Conservation (phyloP, 2,329 filamentous ascomycete genomes). For the Dactylella cylindrospora region DNA sequence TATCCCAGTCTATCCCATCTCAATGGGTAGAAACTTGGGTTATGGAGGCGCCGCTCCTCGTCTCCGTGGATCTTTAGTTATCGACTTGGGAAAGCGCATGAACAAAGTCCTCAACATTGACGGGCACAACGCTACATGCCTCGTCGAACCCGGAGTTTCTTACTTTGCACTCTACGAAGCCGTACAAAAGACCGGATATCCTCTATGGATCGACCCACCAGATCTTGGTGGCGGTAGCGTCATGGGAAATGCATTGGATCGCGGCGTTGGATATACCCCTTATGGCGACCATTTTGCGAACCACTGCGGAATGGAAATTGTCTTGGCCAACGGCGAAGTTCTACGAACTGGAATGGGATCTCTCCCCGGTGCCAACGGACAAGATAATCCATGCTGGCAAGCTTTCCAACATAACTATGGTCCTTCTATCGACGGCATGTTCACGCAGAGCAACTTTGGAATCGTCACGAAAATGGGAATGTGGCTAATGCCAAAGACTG, state of each 20-base stretch:
- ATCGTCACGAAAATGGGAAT: conserved; percentile 62
- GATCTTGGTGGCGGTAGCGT: conserved; percentile 56
- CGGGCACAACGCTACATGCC: conserved; percentile 56
- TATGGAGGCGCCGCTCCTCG: conserved; percentile 61
- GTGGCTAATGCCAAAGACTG: conserved; percentile 59
- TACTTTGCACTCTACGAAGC: conserved; percentile 59
- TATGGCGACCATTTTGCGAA: conserved; percentile 55
- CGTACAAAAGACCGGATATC: conserved; percentile 50
- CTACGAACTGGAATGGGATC: conserved; percentile 57
- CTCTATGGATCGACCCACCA: conserved; percentile 55
- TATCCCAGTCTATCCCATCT: conserved; percentile 58
- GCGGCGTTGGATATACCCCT: conserved; percentile 57
- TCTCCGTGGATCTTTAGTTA: conserved; percentile 57
- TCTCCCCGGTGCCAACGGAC: conserved; percentile 51
- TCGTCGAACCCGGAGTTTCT: conserved; percentile 62
- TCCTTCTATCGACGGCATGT: conserved; percentile 55
- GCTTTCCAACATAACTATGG: conserved; percentile 55
- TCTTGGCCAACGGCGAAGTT: conserved; percentile 56
- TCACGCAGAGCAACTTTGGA: conserved; percentile 59
- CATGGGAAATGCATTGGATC: conserved; percentile 56
- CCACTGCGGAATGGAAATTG: conserved; percentile 55
- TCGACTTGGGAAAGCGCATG: conserved; percentile 61
- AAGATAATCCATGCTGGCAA: conserved; percentile 54
- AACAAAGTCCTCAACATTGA: conserved; percentile 59
- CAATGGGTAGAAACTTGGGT: conserved; percentile 58